Base-by-base conservation (phyloP, 2,329 filamentous ascomycete species). In the Aspergillus pseudoterreus region DNA sequence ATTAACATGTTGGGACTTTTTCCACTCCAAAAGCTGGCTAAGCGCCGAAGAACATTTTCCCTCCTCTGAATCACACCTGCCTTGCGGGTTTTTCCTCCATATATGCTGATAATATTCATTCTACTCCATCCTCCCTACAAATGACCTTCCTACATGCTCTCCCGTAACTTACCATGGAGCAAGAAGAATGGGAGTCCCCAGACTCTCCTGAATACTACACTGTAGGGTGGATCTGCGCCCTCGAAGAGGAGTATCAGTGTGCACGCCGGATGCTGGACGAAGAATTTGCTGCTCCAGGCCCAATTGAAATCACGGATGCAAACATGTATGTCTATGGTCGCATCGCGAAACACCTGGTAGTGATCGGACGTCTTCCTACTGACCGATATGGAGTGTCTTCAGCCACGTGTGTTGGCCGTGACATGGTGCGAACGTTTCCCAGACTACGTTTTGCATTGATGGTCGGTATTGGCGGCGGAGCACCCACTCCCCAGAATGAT, bases 351-450 rank as follows among this genome's bases (percentile, higher is more conserved):
- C 49, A 51, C 15, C 22, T 43, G 10, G 43, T 51, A 17, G 49
- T 47, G 14, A 51, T 51, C 47, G 49, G 9, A 6, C 43, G 49
- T n/a, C 38, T 51, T 2, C 49, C 49, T 5, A 10, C 49, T 6
- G 36, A 38, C 21, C 36, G 43, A 12, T 51, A 47, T 43, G 49
- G 49, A 1, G 43, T 38, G 6, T n/a, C 1, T 5, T 46, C 43
- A 5, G 49, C 49, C 6, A 38, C 43, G n/a, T 27, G 24, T 8
- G 21, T 42, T 17, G 44, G 19, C 12, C 12, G 9, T 14, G 35
- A 51, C 14, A 47, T 47, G 43, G 17, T 43, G 6, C 39, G 36
- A 6, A 47, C 36, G 5, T 51, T 51, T 4, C 38, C 44, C 8
- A 14, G 19, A 6, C 21, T 51, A 9, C 38, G 45, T 9, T 46